A percentile compares a stretch with the other conserved stretches of the same genome.
Evolutionary conservation across 768 basidiomycete genomes (phyloP).

Genomic region (Porphyrellus cyaneotinctus): DNA sequence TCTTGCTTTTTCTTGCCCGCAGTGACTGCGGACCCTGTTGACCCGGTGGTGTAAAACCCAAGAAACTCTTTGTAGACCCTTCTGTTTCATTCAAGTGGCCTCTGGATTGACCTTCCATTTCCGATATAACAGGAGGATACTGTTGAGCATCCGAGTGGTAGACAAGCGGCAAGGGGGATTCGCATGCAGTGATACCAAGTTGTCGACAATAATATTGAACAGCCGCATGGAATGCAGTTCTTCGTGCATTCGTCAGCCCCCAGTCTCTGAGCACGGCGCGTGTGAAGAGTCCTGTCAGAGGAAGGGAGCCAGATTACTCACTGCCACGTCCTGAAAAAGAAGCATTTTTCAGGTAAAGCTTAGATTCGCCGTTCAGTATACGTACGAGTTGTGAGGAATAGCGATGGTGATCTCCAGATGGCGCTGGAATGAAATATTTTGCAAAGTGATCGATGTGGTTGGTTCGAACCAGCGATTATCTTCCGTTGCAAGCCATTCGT

Average conservation of each 20-base stretch:
- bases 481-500: conserved; percentile 74
- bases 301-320: conserved; percentile 15
- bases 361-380: conserved; percentile 3
- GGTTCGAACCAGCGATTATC: conserved; percentile 78
- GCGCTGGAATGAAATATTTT: conserved; percentile 61
- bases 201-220: conserved; percentile 68
- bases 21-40: conserved; percentile 12
- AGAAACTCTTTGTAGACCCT: conserved; percentile 16
- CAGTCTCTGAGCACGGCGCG: conserved; percentile 41
- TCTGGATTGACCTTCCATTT: neutral
- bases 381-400: conserved; percentile 51
- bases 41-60: conserved; percentile 31
- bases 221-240: conserved; percentile 78
- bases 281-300: conserved; percentile 4
- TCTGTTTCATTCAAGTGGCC: conserved; percentile 8
- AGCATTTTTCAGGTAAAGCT: conserved; percentile 1
- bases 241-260: conserved; percentile 55
- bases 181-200: conserved; percentile 59
- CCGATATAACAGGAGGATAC: conserved; percentile 1
- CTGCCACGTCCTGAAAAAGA: conserved; percentile 32
- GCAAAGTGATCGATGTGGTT: conserved; percentile 57
- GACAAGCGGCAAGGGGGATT: conserved; percentile 59
- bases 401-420: conserved; percentile 66
- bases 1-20: conserved; percentile 32
- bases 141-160: conserved; percentile 31